A percentile compares a stretch with the other conserved stretches of the same genome.
phyloP scores from a whole-genome alignment of 139 green algal species.

The Micractinium sp. region DNA sequence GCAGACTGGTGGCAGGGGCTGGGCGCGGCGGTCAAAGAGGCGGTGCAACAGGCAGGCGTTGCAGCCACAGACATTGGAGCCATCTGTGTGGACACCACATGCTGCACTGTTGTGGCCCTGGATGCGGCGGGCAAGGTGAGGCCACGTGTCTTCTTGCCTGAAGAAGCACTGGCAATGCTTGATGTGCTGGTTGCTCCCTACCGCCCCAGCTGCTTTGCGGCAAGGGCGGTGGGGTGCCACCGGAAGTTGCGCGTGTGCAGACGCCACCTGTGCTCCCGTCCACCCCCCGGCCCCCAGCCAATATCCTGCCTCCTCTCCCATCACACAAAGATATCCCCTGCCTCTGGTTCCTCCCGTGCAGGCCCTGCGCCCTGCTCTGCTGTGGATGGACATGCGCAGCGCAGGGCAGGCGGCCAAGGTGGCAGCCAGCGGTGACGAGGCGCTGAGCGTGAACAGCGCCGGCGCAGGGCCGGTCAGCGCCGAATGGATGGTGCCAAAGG shows the following conservation, averaged over 20 bases:
- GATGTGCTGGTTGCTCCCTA: neutral
- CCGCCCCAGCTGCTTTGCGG: no score
- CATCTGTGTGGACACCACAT: slow-evolving; percentile 83
- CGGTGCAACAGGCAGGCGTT: slow-evolving; percentile 45
- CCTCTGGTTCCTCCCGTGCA: neutral
- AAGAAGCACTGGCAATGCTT: no score
- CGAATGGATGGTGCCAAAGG: slow-evolving; percentile 88
- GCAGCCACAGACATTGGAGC: slow-evolving; percentile 44
- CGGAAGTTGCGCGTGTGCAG: no score
- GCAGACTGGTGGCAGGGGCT: slow-evolving; percentile 75
- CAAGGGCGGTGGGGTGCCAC: no score
- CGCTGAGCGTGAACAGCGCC: slow-evolving; percentile 76
- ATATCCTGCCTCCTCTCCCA: no score
- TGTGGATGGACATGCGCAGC: slow-evolving; percentile 87
- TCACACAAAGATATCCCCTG: neutral
- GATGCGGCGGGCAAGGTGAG: slow-evolving; percentile 41
- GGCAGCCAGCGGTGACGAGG: slow-evolving; percentile 56
- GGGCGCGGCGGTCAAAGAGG: slow-evolving; percentile 57
- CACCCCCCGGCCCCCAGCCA: no score
- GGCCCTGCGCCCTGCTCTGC: slow-evolving; percentile 70
- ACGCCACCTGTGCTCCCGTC: no score
- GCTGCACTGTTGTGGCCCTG: slow-evolving; percentile 84
- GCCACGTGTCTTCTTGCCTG: no score
- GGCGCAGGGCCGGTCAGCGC: slow-evolving; percentile 74
- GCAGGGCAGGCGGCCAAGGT: slow-evolving; percentile 69